phyloP scores from a whole-genome alignment of 805 yeast species.

The Sugiyamaella chiloensis region DNA sequence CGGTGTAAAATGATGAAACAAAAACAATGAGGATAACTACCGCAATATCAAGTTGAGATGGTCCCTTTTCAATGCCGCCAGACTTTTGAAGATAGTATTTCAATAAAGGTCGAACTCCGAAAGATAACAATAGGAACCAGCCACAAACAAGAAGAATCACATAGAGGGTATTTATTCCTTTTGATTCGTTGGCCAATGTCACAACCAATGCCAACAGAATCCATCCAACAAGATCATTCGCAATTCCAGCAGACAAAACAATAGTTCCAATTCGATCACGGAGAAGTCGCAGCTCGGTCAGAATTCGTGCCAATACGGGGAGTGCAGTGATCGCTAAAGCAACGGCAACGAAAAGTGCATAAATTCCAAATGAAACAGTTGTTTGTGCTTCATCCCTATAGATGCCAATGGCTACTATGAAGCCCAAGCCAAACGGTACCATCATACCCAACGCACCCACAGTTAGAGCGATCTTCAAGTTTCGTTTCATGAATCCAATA shows the following conservation, averaged over 20 bases:
- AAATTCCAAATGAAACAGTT: slow-evolving; percentile 61
- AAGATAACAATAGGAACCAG: slow-evolving; percentile 61
- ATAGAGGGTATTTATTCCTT: slow-evolving; percentile 67
- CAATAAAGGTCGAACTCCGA: slow-evolving; percentile 53
- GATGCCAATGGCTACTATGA: slow-evolving; percentile 64
- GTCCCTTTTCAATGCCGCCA: slow-evolving; percentile 56
- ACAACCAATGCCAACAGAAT: slow-evolving; percentile 70
- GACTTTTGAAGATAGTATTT: slow-evolving; percentile 45
- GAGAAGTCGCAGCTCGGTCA: slow-evolving; percentile 67
- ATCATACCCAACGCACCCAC: slow-evolving; percentile 74
- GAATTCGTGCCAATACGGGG: slow-evolving; percentile 76
- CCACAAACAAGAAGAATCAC: slow-evolving; percentile 63
- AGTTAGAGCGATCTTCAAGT: slow-evolving; percentile 56
- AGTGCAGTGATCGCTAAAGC: slow-evolving; percentile 84
- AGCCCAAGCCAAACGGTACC: slow-evolving; percentile 77
- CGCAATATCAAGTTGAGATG: slow-evolving; percentile 57
- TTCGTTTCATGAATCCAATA: slow-evolving; percentile 56
- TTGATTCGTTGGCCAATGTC: slow-evolving; percentile 67
- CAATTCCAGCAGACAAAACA: slow-evolving; percentile 80
- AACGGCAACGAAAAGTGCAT: slow-evolving; percentile 76
- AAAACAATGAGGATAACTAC: slow-evolving; percentile 58
- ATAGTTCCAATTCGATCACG: slow-evolving; percentile 59
- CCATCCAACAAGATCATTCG: slow-evolving; percentile 81
- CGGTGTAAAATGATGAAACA: slow-evolving; percentile 72
- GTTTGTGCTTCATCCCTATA: slow-evolving; percentile 41